These are phyloP conservation scores for Boletus reticuloceps DNA, from an alignment of 768 basidiomycete species.

Conservation along the genomic window DNA sequence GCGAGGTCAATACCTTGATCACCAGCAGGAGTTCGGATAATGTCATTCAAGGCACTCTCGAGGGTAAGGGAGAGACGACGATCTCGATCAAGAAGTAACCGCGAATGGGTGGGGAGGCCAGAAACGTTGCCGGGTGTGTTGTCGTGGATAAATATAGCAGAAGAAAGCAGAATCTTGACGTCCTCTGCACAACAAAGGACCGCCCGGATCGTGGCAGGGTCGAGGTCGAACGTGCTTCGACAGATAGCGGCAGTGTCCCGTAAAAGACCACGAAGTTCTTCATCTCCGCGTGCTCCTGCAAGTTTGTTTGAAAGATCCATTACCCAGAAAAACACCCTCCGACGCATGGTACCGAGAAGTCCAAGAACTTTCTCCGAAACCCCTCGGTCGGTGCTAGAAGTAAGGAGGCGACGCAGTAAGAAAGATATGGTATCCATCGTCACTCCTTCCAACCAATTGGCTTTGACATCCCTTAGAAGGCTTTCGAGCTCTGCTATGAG, in stretches of 20 bases:
- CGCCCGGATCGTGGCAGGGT: not conserved
- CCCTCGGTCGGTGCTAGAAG: conserved; percentile 10
- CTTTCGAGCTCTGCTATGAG: conserved; percentile 35
- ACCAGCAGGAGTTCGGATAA: not conserved
- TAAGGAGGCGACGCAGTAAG: conserved; percentile 36
- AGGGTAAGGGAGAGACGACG: conserved; percentile 30
- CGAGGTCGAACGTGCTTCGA: conserved; percentile 31
- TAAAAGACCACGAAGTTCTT: conserved; percentile 6
- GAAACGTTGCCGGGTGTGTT: conserved; percentile 18
- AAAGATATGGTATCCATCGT: conserved; percentile 32
- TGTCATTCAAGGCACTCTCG: conserved; percentile 17
- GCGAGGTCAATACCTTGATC: conserved; percentile 17
- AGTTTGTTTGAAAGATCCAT: conserved; percentile 28
- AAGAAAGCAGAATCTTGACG: conserved; percentile 31
- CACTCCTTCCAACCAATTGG: conserved; percentile 39
- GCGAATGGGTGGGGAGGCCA: conserved; percentile 2
- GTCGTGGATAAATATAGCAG: conserved; percentile 31
- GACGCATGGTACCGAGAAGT: conserved; percentile 33
- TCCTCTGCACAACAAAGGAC: conserved; percentile 26
- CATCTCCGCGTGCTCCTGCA: not conserved
- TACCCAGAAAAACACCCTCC: conserved; percentile 35
- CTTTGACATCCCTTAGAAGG: conserved; percentile 28
- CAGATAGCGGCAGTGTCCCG: conserved; percentile 22
- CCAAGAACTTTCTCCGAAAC: conserved; percentile 18
- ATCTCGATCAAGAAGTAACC: conserved; percentile 27